Base-by-base conservation (phyloP, 352 stramenopile genomes). In the Hyaloperonospora brassicae region DNA sequence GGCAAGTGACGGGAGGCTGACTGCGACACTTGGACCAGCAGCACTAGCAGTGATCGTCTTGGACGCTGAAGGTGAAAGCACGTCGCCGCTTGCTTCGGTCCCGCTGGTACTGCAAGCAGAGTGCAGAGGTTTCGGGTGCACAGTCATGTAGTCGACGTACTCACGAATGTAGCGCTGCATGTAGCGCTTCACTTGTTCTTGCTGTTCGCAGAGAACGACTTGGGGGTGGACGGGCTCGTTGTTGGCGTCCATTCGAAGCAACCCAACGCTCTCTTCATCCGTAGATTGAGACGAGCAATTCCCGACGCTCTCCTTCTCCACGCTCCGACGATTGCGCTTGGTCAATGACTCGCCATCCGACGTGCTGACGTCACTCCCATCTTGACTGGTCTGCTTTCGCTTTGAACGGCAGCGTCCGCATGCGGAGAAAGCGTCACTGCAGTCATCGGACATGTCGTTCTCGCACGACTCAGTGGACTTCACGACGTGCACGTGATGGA, bases 81-180 rank as follows among this genome's bases (percentile, higher is more conserved):
- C 25, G 22, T 23, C 36, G 21, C 27, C 31, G 41, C 27, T 57
- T 17, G n/a, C 31, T 35, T 50, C 11, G 43, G 47, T 12, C 34
- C 22, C 27, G 10, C 17, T 42, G 54, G 25, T 13, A 7, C 7
- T 13, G 7, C 12, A 42, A 27, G 22, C 17, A 14, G 40, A 12
- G 11, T 56, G 31, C 41, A 21, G 22, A 25, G 59, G 42, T 41
- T 53, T 65, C 35, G 61, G 38, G 22, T 54, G 62, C 64, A 65
- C 24, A 17, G 73, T 62, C 47, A 83, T 48, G 45, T 78, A 76
- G n/a, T 77, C 56, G 11, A 79, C 69, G 41, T 84, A 86, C 51
- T 86, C 71, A 47, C 63, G 68, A 45, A 78, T 70, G 61, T 86
- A 86, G 50, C 79, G 64, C 50, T 79, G 57, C 76, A 86, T 84